A percentile compares a stretch with the other conserved stretches of the same genome.
Conservation (phyloP, 495 filamentous ascomycete genomes). For the Hypoxylon intermedium region DNA sequence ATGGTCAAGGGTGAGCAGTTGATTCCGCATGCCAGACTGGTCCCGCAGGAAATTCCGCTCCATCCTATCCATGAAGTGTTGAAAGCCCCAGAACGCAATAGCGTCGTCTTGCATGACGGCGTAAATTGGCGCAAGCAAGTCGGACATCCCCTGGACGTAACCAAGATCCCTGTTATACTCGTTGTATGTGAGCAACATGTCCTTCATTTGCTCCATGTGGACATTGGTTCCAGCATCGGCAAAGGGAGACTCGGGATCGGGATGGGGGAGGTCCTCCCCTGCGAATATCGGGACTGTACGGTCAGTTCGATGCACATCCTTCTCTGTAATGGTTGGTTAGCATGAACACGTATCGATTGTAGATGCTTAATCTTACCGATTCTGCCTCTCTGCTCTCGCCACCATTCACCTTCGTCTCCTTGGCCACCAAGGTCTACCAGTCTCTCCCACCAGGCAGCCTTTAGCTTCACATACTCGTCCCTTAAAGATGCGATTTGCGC, state of each 20-base stretch:
- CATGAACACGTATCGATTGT: conserved; percentile 4
- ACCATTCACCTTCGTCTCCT: conserved; percentile 84
- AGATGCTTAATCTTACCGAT: conserved; percentile 72
- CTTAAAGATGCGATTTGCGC: conserved; percentile 82
- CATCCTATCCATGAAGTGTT: conserved; percentile 95
- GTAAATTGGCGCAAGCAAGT: conserved; percentile 94
- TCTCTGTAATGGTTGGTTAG: conserved; percentile 69
- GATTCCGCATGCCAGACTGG: conserved; percentile 91
- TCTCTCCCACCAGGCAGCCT: conserved; percentile 95
- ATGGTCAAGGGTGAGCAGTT: conserved; percentile 89
- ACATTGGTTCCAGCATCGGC: conserved; percentile 91
- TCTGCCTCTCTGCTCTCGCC: conserved; percentile 90
- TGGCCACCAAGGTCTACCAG: conserved; percentile 82
- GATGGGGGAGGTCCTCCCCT: conserved; percentile 97
- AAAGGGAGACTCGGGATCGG: conserved; percentile 95
- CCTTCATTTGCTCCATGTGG: conserved; percentile 97
- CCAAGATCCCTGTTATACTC: conserved; percentile 93
- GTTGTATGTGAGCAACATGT: conserved; percentile 98
- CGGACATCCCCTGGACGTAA: conserved; percentile 98
- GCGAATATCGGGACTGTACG: conserved; percentile 90
- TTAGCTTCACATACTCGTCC: conserved; percentile 92
- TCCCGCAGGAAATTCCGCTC: conserved; percentile 97
- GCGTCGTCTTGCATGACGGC: conserved; percentile 97
- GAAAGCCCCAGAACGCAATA: conserved; percentile 95
- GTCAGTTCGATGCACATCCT: conserved; percentile 97